Percentiles rank a stretch among this genome's conserved stretches.
Evolutionary conservation across 2,329 filamentous ascomycete species (phyloP).

Genomic region (Xylariaceae sp.): DNA sequence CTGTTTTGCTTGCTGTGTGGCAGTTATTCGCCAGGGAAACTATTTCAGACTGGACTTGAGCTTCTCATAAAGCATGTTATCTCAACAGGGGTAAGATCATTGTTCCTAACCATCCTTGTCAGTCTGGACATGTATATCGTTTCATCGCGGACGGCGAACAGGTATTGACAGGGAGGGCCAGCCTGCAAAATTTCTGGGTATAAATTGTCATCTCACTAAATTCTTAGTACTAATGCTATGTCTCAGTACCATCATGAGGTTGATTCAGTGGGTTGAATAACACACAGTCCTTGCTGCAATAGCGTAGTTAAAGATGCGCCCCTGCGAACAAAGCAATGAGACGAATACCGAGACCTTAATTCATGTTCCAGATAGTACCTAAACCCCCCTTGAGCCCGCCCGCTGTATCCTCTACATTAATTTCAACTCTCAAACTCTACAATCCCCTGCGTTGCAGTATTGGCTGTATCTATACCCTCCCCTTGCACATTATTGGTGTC

Average conservation of each 20-base stretch:
- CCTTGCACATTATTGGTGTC: constrained; percentile 36
- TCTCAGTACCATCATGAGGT: constrained; percentile 29
- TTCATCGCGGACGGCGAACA: constrained; percentile 1
- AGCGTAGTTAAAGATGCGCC: constrained; percentile 28
- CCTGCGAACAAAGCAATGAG: constrained; percentile 25
- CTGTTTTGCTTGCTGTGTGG: neutral
- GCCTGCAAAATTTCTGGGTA: constrained; percentile 14
- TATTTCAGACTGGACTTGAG: no score
- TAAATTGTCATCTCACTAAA: constrained; percentile 23
- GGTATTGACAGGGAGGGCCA: neutral
- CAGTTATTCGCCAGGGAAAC: no score
- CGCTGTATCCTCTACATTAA: constrained; percentile 32
- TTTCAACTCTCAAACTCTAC: constrained; percentile 54
- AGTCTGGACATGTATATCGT: neutral
- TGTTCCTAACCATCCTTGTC: neutral
- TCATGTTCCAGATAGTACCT: constrained; percentile 37
- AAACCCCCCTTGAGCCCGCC: constrained; percentile 26
- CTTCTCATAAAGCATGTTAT: neutral
- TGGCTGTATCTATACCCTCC: constrained; percentile 31
- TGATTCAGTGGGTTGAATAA: constrained; percentile 33
- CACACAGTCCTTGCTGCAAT: constrained; percentile 28
- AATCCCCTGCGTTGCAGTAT: constrained; percentile 46
- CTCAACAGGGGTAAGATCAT: neutral
- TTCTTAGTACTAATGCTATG: constrained; percentile 29
- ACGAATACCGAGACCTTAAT: constrained; percentile 28